Percentiles rank a stretch among this genome's conserved stretches.
Evolutionary conservation across 1,284 basidiomycete species (phyloP).

Genomic region (Marasmius sp.): DNA sequence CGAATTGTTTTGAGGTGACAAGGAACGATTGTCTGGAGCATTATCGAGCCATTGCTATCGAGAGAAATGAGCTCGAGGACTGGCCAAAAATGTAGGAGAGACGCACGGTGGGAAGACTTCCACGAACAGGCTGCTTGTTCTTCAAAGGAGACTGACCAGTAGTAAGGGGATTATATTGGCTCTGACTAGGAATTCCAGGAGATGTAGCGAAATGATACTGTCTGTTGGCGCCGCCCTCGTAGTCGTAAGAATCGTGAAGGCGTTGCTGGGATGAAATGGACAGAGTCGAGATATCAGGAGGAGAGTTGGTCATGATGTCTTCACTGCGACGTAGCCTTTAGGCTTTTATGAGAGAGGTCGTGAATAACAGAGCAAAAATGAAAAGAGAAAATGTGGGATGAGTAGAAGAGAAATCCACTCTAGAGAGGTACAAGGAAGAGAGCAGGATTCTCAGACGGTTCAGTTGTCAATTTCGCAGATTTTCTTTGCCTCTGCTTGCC

Average conservation of each 20-base stretch:
- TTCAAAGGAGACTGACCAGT: conserved; percentile 70
- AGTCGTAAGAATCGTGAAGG: conserved; percentile 83
- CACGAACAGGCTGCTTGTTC: conserved; percentile 61
- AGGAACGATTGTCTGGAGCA: conserved; percentile 67
- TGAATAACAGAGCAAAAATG: conserved; percentile 30
- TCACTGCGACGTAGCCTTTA: conserved; percentile 19
- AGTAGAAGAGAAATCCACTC: conserved; percentile 4
- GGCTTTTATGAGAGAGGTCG: conserved; percentile 21
- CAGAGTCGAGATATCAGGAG: conserved; percentile 74
- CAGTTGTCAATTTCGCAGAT: neutral
- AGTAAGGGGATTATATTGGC: conserved; percentile 61
- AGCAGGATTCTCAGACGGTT: neutral
- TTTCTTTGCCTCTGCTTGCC: neutral
- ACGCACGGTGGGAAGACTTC: conserved; percentile 69
- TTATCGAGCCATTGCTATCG: conserved; percentile 80
- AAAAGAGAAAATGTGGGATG: conserved; percentile 18
- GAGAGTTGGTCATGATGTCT: conserved; percentile 71
- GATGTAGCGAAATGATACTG: conserved; percentile 71
- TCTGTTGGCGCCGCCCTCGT: conserved; percentile 60
- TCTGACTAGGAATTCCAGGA: conserved; percentile 62
- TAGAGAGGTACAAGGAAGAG: neutral
- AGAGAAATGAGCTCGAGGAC: conserved; percentile 17
- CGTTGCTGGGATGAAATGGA: conserved; percentile 73
- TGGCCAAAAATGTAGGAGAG: conserved; percentile 21
- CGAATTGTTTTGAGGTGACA: conserved; percentile 83